Percentiles rank a stretch among this genome's conserved stretches.
These are phyloP conservation scores for Orbilia oligospora DNA, from an alignment of 2,329 filamentous ascomycete genomes.

Conservation along the genomic window DNA sequence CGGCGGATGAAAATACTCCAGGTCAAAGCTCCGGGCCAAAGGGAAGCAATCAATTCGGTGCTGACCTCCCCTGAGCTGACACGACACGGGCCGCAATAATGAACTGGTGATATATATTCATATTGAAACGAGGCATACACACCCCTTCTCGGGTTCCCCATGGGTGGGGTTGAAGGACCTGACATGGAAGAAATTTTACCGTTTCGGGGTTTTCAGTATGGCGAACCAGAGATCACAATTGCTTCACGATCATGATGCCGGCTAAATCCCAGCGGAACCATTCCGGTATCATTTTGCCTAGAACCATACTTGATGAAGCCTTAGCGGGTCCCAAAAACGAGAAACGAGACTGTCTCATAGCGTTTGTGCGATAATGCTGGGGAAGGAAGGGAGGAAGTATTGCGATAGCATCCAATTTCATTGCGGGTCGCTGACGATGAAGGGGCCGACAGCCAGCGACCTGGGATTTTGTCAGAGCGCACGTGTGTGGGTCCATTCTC, in stretches of 20 bases:
- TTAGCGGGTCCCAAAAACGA: constrained; percentile 43
- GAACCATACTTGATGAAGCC: constrained; percentile 29
- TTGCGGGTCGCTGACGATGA: constrained; percentile 43
- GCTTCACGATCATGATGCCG: constrained; percentile 45
- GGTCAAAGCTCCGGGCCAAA: constrained; percentile 38
- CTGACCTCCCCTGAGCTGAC: constrained; percentile 7
- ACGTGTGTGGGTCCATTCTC: constrained; percentile 47
- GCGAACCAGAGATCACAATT: constrained; percentile 7
- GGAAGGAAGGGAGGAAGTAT: background rate
- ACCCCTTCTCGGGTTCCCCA: constrained; percentile 11
- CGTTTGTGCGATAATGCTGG: constrained; percentile 31
- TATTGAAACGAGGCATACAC: constrained; percentile 46
- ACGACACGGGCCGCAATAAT: constrained; percentile 30
- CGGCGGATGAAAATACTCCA: constrained; percentile 40
- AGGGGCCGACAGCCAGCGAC: constrained; percentile 49
- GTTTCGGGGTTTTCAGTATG: constrained; percentile 25
- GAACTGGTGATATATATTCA: constrained; percentile 29
- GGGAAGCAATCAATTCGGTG: constrained; percentile 27
- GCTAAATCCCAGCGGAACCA: constrained; percentile 60
- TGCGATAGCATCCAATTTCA: constrained; percentile 39
- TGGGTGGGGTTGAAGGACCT: constrained; percentile 26
- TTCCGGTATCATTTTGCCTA: constrained; percentile 51
- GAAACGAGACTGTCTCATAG: constrained; percentile 50
- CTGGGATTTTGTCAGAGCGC: constrained; percentile 56
- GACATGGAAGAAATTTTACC: constrained; percentile 55